Evolutionary conservation across 2,329 filamentous ascomycete genomes (phyloP).

Genomic region (Aspergillus novofumigatus): DNA sequence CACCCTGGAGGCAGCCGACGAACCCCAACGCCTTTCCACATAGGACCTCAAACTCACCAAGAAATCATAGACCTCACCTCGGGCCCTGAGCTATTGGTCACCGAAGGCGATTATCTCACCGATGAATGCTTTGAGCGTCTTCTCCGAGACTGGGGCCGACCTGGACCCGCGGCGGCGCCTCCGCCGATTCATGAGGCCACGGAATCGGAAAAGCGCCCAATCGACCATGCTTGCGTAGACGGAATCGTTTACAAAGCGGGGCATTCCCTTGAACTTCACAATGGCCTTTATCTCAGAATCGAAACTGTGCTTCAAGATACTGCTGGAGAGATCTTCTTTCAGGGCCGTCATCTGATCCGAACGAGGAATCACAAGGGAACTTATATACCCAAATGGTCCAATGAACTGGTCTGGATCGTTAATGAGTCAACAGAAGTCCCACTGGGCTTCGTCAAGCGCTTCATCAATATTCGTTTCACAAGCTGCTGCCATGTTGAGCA

Average conservation of each 20-base stretch:
- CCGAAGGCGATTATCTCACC: constrained; percentile 21
- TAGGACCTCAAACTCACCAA: neutral
- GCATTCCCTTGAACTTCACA: constrained; percentile 34
- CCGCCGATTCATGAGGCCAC: neutral
- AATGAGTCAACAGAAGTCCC: constrained; percentile 43
- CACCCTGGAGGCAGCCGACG: neutral
- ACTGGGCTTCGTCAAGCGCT: constrained; percentile 33
- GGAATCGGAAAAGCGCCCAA: neutral
- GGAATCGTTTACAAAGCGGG: constrained; percentile 23
- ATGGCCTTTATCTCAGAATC: constrained; percentile 42
- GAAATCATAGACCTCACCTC: constrained; percentile 13
- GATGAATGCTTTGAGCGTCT: constrained; percentile 23
- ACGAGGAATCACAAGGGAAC: constrained; percentile 27
- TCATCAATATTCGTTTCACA: constrained; percentile 49
- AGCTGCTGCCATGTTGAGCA: constrained; percentile 41
- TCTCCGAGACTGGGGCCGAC: constrained; percentile 5
- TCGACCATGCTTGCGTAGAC: constrained; percentile 15
- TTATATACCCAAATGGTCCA: constrained; percentile 31
- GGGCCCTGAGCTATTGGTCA: neutral
- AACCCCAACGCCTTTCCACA: neutral
- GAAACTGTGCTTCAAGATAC: constrained; percentile 29
- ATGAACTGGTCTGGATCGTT: constrained; percentile 45
- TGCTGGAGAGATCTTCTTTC: constrained; percentile 26
- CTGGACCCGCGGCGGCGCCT: neutral
- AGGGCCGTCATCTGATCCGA: constrained; percentile 36